Conservation (phyloP, 495 filamentous ascomycete species). For the Hypoxylon subgilvum region DNA sequence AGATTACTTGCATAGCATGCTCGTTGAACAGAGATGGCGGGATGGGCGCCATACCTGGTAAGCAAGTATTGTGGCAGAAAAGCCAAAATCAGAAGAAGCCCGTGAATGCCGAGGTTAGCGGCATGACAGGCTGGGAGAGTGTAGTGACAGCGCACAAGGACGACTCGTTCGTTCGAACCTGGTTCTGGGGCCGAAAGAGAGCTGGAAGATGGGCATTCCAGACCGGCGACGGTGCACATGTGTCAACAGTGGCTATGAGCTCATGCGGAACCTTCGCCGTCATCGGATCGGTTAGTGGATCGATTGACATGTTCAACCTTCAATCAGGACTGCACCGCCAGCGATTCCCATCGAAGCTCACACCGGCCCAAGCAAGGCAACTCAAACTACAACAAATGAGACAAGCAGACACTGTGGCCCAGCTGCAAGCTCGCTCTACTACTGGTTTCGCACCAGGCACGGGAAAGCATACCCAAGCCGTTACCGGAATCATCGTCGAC, state of each 20-base stretch:
- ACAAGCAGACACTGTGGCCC: conserved; percentile 54
- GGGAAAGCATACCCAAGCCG: conserved; percentile 76
- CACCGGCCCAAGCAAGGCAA: conserved; percentile 67
- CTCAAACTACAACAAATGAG: conserved; percentile 62
- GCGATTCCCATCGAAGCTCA: conserved; percentile 76
- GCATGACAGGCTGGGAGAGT: conserved; percentile 91
- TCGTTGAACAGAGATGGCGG: conserved; percentile 92
- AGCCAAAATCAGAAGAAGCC: conserved; percentile 62
- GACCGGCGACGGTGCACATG: conserved; percentile 81
- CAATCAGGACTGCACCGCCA: conserved; percentile 89
- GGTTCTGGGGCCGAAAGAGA: conserved; percentile 95
- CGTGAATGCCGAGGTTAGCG: conserved; percentile 63
- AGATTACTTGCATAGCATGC: conserved; percentile 87
- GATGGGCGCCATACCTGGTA: conserved; percentile 76
- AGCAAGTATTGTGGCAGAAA: conserved; percentile 77
- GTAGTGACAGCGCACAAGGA: conserved; percentile 91
- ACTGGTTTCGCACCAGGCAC: conserved; percentile 52
- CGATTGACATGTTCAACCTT: conserved; percentile 92
- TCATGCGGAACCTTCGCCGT: conserved; percentile 92
- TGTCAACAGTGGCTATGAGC: conserved; percentile 86
- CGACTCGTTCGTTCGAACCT: conserved; percentile 85
- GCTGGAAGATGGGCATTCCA: conserved; percentile 92
- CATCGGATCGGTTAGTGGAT: conserved; percentile 81
- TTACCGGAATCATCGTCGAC: conserved; percentile 86
- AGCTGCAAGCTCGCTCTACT: conserved; percentile 49